These are phyloP conservation scores for Diaporthe sp. DNA, from an alignment of 2,329 filamentous ascomycete genomes.

Conservation along the genomic window DNA sequence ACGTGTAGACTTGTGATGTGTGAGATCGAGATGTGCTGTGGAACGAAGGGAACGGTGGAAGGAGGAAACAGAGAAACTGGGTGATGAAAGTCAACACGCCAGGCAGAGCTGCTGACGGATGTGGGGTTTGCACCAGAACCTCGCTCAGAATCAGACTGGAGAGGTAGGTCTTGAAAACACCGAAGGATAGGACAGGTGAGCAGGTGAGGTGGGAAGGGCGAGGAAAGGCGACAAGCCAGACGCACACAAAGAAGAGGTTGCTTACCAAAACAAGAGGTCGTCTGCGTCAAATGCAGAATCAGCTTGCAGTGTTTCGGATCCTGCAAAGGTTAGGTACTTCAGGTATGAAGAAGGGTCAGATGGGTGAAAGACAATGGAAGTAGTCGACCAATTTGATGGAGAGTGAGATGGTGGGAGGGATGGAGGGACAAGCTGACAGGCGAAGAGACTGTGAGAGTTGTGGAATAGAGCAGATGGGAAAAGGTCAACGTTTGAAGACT, in stretches of 20 bases:
- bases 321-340: slow-evolving; percentile 3
- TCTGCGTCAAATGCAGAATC: not conserved
- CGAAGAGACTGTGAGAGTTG: not conserved
- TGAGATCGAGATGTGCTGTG: not conserved
- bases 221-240: not conserved
- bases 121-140: not conserved
- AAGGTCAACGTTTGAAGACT: not conserved
- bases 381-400: not conserved
- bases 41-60: not conserved
- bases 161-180: too few species aligned
- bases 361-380: not conserved
- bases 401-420: not conserved
- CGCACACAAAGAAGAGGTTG: not conserved
- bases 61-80: not conserved
- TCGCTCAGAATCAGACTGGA: too few species aligned
- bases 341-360: not conserved
- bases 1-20: not conserved
- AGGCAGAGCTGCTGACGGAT: not conserved
- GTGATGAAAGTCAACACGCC: not conserved
- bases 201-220: not conserved
- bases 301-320: not conserved
- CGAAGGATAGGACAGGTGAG: not conserved
- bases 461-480: not conserved
- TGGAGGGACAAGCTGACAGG: not conserved
- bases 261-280: not conserved